Evolutionary conservation across 2,329 filamentous ascomycete genomes (phyloP).

Genomic region (Mycogone perniciosa): DNA sequence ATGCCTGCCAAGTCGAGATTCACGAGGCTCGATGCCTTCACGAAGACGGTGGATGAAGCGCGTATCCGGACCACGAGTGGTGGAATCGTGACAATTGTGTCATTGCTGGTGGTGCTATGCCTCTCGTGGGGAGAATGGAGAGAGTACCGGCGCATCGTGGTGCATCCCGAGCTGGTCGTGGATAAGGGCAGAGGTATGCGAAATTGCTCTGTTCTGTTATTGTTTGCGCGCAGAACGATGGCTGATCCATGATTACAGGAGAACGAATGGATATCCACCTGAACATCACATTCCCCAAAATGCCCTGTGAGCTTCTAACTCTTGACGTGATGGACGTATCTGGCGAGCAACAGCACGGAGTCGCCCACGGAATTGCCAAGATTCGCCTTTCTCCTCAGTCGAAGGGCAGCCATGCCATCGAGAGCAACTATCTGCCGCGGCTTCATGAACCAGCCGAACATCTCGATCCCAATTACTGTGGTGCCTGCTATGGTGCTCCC

Average conservation of each 20-base stretch:
- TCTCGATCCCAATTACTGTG: slow-evolving; percentile 87
- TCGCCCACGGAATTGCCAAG: slow-evolving; percentile 88
- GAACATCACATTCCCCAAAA: slow-evolving; percentile 89
- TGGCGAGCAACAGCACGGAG: slow-evolving; percentile 90
- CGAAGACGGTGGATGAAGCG: slow-evolving; percentile 98
- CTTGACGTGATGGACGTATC: slow-evolving; percentile 99
- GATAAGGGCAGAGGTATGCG: slow-evolving; percentile 85
- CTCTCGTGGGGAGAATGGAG: slow-evolving; percentile 93
- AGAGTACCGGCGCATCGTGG: slow-evolving; percentile 79
- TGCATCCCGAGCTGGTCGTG: slow-evolving; percentile 89
- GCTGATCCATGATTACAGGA: slow-evolving; percentile 41
- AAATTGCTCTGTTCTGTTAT: background rate
- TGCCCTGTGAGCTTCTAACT: slow-evolving; percentile 92
- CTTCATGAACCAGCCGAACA: slow-evolving; percentile 63
- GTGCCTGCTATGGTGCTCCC: slow-evolving; percentile 81
- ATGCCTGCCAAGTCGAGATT: slow-evolving; percentile 94
- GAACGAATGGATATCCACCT: slow-evolving; percentile 99
- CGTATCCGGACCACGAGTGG: slow-evolving; percentile 92
- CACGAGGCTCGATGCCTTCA: slow-evolving; percentile 95
- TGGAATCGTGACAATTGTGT: slow-evolving; percentile 88
- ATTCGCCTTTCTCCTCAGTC: slow-evolving; percentile 67
- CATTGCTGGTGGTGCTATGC: slow-evolving; percentile 80
- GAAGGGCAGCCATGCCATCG: slow-evolving; percentile 72
- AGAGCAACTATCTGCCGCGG: slow-evolving; percentile 60
- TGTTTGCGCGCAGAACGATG: background rate